Base-by-base conservation (phyloP, 352 stramenopile genomes). In the Peronospora destructor region DNA sequence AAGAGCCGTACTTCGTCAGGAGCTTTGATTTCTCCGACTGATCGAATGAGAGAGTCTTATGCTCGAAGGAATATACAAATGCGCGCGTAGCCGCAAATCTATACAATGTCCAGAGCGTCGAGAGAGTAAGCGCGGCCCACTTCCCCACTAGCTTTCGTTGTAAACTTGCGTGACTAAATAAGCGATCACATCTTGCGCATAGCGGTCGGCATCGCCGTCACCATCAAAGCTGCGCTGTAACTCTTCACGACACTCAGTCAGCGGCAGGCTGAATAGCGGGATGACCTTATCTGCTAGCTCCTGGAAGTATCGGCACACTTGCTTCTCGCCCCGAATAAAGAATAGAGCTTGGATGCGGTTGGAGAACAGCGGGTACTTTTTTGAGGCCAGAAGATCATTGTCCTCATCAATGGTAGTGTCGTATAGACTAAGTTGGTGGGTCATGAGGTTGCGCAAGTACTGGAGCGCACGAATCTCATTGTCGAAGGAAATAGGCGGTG, bases 341-440 rank as follows among this genome's bases (percentile, higher is more conserved):
- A 91, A 90, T 32, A 94, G 66, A 52, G 82, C 82, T 45, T 94
- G 82, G 49, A 91, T 87, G 49, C 81, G 71, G 72, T 95, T 95
- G 30, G 81, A 93, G 59, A 90, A 90, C 37, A 90, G 55, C 41
- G 74, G 70, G 55, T 80, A 87, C 53, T 84, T 61, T 62, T 87
- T 87, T 37, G 74, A 85, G 41, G 80, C 80, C 49, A 94, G 60
- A 53, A 91, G 65, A 29, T 71, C 80, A 51, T 92, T 84, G 63
- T 94, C 85, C 56, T 95, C 67, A 54, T 92, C 83, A 35, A 95
- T 84, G 28, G 82, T 91, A 37, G 76, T 92, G 61, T 74, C 73
- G 63, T 95, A 95, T 39, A 78, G 62, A 49, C 69, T 71, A 8
- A 94, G 60, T 58, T 94, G 81, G 34, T 79, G 65, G n/a, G 73